phyloP scores from a whole-genome alignment of 345 rosid genomes.

The Gossypium herbaceum region DNA sequence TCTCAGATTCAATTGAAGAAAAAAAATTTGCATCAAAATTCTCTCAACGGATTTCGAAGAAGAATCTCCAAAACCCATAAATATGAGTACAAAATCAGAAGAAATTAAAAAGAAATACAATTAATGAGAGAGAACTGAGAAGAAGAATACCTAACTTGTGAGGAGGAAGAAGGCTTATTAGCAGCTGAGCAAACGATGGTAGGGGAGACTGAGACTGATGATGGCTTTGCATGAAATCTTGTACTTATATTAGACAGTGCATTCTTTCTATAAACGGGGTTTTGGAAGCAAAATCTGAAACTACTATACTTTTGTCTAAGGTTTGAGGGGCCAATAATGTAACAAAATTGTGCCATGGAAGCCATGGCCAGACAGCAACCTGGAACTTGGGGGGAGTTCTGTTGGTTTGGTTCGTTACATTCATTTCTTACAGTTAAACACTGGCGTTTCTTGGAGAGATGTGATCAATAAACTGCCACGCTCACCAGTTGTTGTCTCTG shows the following conservation, averaged over 20 bases:
- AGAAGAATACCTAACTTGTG: constrained; percentile 15
- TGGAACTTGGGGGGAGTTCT: neutral
- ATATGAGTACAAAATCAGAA: neutral
- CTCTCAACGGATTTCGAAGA: neutral
- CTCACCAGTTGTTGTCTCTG: neutral
- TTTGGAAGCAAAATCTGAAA: neutral
- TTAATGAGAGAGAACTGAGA: neutral
- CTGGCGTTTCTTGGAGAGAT: neutral
- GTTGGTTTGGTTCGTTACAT: neutral
- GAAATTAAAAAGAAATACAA: neutral
- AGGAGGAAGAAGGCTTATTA: constrained; percentile 22
- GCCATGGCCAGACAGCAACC: neutral
- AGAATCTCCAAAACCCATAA: neutral
- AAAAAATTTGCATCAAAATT: neutral
- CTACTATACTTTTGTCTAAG: neutral
- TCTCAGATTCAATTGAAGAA: neutral
- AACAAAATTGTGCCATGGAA: constrained; percentile 4
- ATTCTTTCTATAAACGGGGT: neutral
- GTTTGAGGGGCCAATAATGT: constrained; percentile 16
- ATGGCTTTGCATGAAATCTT: constrained; percentile 8
- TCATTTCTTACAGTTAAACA: constrained; percentile 1
- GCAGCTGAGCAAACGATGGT: constrained; percentile 14
- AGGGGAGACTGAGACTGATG: neutral
- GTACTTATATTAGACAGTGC: neutral
- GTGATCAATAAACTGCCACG: constrained; percentile 18